Evolutionary conservation across 495 filamentous ascomycete species (phyloP).

Genomic region (Trichocladium uniseriatum): DNA sequence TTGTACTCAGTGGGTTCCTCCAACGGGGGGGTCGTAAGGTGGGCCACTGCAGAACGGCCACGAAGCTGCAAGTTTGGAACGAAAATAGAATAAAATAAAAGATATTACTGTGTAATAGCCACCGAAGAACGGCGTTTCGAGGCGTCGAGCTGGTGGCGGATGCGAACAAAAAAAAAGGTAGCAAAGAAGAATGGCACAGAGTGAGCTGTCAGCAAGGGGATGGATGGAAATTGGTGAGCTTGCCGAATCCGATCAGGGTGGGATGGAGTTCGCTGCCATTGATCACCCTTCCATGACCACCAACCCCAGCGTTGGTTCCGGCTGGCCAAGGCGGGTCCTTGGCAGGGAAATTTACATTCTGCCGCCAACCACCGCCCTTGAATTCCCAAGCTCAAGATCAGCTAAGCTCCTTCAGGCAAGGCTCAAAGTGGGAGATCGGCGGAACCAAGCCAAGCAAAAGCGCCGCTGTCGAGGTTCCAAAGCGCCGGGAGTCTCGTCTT

Average conservation of each 20-base stretch:
- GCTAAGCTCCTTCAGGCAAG: background rate
- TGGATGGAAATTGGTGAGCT: background rate
- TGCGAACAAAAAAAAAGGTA: too few species aligned
- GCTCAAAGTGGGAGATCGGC: background rate
- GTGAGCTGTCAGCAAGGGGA: background rate
- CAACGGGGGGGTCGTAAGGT: background rate
- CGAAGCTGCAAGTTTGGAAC: background rate
- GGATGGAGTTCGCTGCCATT: background rate
- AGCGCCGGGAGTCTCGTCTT: background rate
- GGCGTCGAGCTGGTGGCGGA: too few species aligned
- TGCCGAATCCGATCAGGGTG: background rate
- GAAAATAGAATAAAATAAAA: too few species aligned
- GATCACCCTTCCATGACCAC: background rate
- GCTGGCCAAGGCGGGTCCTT: too few species aligned
- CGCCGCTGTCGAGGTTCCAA: background rate
- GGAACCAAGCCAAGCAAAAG: background rate
- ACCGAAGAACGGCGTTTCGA: too few species aligned
- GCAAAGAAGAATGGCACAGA: background rate
- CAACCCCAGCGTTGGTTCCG: too few species aligned
- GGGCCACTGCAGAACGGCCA: background rate
- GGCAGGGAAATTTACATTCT: background rate
- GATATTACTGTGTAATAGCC: too few species aligned
- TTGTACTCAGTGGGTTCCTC: background rate
- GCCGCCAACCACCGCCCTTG: background rate
- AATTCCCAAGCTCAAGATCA: too few species aligned